These are phyloP conservation scores for Phytopythium cucurbitacearum DNA, from an alignment of 352 stramenopile species.

Conservation along the genomic window DNA sequence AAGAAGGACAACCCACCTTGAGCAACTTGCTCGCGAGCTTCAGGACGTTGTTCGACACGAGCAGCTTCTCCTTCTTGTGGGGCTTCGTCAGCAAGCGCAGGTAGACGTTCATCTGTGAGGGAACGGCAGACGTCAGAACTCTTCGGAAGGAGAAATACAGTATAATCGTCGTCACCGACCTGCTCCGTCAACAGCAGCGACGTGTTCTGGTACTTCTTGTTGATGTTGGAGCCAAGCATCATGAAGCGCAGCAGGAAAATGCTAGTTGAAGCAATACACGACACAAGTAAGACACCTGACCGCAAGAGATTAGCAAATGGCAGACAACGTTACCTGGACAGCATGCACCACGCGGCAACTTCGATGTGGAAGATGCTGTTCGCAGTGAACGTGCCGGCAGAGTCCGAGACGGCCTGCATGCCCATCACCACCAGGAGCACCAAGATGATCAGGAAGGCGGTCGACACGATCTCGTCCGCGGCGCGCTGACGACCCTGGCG, in stretches of 20 bases:
- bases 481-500: conserved; percentile 79
- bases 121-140: conserved; percentile 7
- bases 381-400: conserved; percentile 31
- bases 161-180: conserved; percentile 25
- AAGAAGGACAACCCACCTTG: conserved; percentile 37
- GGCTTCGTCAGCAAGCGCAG: conserved; percentile 76
- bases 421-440: conserved; percentile 83
- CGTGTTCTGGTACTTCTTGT: conserved; percentile 91
- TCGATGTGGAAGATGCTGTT: conserved; percentile 80
- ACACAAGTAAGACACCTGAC: conserved; percentile 3
- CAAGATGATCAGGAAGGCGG: conserved; percentile 84
- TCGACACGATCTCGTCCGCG: conserved; percentile 88
- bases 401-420: conserved; percentile 75
- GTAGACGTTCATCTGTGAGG: conserved; percentile 80
- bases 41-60: conserved; percentile 89
- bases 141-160: neutral
- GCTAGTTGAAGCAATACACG: conserved; percentile 22
- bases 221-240: conserved; percentile 89
- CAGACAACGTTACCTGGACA: conserved; percentile 47
- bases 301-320: conserved; percentile 2
- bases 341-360: conserved; percentile 84
- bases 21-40: conserved; percentile 90
- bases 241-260: conserved; percentile 90
- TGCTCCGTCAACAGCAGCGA: conserved; percentile 88
- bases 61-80: conserved; percentile 87